phyloP scores from a whole-genome alignment of 176 grass and related monocot species.

The Phragmites australis region DNA sequence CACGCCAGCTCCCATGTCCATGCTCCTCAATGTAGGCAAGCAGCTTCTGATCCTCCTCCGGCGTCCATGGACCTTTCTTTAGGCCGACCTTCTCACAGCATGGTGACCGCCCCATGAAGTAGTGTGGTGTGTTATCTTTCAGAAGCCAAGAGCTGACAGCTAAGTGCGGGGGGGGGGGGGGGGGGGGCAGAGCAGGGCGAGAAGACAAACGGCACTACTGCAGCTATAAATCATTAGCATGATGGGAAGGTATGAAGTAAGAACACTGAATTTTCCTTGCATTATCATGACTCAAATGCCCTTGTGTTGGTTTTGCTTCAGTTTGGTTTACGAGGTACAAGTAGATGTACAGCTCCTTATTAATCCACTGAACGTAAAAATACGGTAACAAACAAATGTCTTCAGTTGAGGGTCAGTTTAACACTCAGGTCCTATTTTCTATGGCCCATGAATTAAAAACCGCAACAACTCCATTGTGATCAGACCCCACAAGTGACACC shows the following conservation, averaged over 20 bases:
- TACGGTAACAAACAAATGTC: constrained; percentile 36
- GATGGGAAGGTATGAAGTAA: constrained; percentile 39
- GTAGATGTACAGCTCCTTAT: constrained; percentile 32
- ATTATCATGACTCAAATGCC: constrained; percentile 49
- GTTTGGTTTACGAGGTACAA: constrained; percentile 14
- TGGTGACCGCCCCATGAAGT: constrained; percentile 80
- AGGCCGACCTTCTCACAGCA: constrained; percentile 94
- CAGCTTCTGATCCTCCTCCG: constrained; percentile 91
- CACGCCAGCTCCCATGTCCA: constrained; percentile 93
- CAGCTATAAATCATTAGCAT: constrained; percentile 35
- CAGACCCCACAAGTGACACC: constrained; percentile 39
- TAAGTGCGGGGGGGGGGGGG: constrained; percentile 32
- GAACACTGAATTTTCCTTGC: constrained; percentile 33
- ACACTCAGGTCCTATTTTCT: constrained; percentile 38
- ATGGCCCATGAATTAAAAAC: constrained; percentile 51
- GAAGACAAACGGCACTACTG: constrained; percentile 16
- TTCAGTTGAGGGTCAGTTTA: constrained; percentile 42
- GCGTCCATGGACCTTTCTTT: constrained; percentile 91
- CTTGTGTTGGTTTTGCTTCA: constrained; percentile 29
- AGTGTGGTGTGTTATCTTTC: constrained; percentile 25
- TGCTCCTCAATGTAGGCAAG: constrained; percentile 94
- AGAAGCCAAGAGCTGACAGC: constrained; percentile 39
- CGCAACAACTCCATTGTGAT: constrained; percentile 42
- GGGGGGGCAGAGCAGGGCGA: constrained; percentile 45
- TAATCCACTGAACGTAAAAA: constrained; percentile 28